Base-by-base conservation (phyloP, 345 rosid genomes). In the Rhodamnia rubescens region DNA sequence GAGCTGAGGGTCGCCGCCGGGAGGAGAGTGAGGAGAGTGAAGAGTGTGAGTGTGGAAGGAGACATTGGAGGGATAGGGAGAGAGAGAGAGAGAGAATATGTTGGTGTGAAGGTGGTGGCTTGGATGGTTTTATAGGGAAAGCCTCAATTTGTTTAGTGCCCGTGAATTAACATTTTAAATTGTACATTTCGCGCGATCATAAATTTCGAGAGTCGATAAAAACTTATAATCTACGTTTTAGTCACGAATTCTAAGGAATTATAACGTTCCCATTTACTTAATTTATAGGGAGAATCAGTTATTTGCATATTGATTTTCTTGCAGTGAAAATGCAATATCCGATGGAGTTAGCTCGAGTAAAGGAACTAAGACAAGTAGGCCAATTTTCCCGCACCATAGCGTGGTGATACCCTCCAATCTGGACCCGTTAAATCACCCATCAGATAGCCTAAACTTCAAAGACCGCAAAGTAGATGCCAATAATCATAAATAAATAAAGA, bases 1-100 rank as follows among this genome's bases (percentile, higher is more conserved):
- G 81, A 56, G 85, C 82, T 15, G n/a, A 81, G 61, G 81, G 84
- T 44, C 86, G 90, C 85, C 90, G 87, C 47, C 54, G n/a, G 59
- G 81, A 83, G 27, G 80, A 89, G 51, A 50, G 88, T 74, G 15
- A 85, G 83, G 82, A 83, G 50, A 27, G 54, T 7, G 59, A 40
- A 58, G 53, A 56, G 75, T 14, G 26, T 24, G 16, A 81, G 20
- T 21, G 52, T 11, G 51, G 61, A n/a, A 53, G 52, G 53, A 18
- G 56, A 5, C 59, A 82, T 82, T 20, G 61, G 51, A 5, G 16
- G 64, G 53, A 55, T 4, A 3, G 74, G 11, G 64, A 54, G 26
- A 55, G 7, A 3, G 74, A n/a, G 64, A 54, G 26, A 55, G 10
- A 64, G 75, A 16, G 8, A 40, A 13, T 36, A 36, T 7, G 69